Base-by-base conservation (phyloP, 495 filamentous ascomycete species). In the Talaromyces adpressus region DNA sequence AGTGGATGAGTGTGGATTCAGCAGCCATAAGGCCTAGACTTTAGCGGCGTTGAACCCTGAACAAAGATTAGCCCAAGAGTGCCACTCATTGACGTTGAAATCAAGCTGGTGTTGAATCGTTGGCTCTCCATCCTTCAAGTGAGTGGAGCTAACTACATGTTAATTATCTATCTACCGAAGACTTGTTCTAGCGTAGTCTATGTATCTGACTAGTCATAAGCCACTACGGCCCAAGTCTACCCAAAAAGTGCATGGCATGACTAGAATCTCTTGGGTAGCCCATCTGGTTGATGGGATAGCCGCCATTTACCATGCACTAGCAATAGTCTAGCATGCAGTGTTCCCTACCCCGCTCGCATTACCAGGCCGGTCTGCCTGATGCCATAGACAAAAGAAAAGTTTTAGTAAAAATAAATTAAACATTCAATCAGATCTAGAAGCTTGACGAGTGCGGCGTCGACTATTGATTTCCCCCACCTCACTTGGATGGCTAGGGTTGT, bases 231-330 rank as follows among this genome's bases (percentile, higher is more conserved):
- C 45, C 45, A 49, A 49, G 16, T 20, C 45, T 49, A 49, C 45
- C 45, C 45, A 49, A 49, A 20, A 20, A 20, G 52, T 56, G 52
- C 52, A 56, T 56, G 27, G 27, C 22, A 25, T 56, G 52, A 56
- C 52, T 56, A 56, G 52, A 56, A 16, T 29, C 27, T 29, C 29
- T 6, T 11, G 5, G 23, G 52, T 29, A 29, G 27, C 22, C 34
- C 57, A 34, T 59, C 34, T 59, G 27, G 34, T 59, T 59, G 57
- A 59, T 39, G 16, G 57, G 29, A 59, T 59, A 59, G 57, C 57
- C 57, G 57, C 57, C 57, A 25, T 29, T 27, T 27, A 29, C 45
- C 45, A 49, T 2, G 45, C 45, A 49, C 45, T 49, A 27, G 27
- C 27, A 27, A 27, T 27, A 27, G 27, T 27, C 27, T 27, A 49